Base-by-base conservation (phyloP, 1,284 basidiomycete species). In the Stereum hirsutum region DNA sequence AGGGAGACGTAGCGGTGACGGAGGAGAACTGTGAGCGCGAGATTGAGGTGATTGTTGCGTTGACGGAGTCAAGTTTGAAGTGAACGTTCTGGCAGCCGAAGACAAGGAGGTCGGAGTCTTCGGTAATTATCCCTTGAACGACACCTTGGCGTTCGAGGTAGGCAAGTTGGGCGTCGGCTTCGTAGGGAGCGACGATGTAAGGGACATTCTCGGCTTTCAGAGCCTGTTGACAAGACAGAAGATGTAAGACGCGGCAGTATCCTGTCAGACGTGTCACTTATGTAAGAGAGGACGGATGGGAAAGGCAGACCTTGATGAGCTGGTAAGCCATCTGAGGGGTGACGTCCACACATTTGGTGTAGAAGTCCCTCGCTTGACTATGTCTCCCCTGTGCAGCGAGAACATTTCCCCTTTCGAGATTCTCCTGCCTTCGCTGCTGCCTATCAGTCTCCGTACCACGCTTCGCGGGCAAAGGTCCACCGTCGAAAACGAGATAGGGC, bases 251-350 rank as follows among this genome's bases (percentile, higher is more conserved):
- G 41, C 10, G n/a, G 28, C 8, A 30, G n/a, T 8, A 8, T 30
- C n/a, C 28, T 30, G 28, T 31, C 28, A 31, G 12, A 15, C 4
- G 6, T 31, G 28, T 15, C 12, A 19, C 15, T 12, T 17, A n/a
- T n/a, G n/a, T n/a, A n/a, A n/a, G 28, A 30, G 28, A 30, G 10
- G 20, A 24, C 5, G 36, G 20, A 3, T 19, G 3, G 14, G 20
- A 24, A 23, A 4, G 21, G 12, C 36, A 24, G 53, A 81, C 92
- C 75, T 99, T 97, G 69, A 99, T 98, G 49, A 98, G 69, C 63
- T 99, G 95, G 58, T 78, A 94, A 5, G 96, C 96, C 89, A 98
- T 95, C 59, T 93, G 83, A 1, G 96, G 95, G 3, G 92, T 97
- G 39, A 99, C 89, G 53, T 99, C 96, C 41, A 98, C 67, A 53